A percentile compares a stretch with the other conserved stretches of the same genome.
Conservation (phyloP, 179 eudicot genomes). For the Actinidia chinensis region DNA sequence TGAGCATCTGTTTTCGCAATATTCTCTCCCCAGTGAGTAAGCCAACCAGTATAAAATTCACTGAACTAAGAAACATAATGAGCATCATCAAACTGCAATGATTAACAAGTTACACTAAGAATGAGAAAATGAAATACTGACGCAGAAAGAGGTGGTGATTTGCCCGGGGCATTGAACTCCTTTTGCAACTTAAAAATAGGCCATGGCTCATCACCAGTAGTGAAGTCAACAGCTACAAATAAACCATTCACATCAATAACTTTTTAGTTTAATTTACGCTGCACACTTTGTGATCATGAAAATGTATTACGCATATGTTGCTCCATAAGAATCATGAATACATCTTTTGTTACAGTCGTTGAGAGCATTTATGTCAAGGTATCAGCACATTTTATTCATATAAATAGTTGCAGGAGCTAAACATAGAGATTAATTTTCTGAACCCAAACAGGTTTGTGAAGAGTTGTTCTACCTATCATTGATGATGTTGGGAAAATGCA, state of each 20-base stretch:
- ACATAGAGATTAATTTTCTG: background rate
- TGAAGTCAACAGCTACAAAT: conserved; percentile 81
- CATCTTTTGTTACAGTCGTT: background rate
- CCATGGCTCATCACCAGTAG: conserved; percentile 92
- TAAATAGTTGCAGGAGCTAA: background rate
- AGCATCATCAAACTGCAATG: conserved; percentile 24
- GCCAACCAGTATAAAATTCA: conserved; percentile 99
- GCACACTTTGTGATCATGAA: background rate
- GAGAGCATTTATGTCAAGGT: background rate
- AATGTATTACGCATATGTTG: background rate
- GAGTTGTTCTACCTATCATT: too few relatives aligned
- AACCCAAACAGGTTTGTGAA: too few relatives aligned
- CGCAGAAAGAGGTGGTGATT: conserved; percentile 95
- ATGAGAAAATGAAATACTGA: conserved; percentile 36
- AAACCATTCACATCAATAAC: background rate
- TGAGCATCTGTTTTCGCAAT: conserved; percentile 70
- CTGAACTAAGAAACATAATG: conserved; percentile 41
- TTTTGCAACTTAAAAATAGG: conserved; percentile 88
- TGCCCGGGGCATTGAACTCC: conserved; percentile 90
- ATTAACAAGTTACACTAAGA: background rate
- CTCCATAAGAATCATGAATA: background rate
- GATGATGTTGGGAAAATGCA: too few relatives aligned
- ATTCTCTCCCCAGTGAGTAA: conserved; percentile 94
- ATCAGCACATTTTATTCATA: background rate
- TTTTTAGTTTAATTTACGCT: conserved; percentile 1